Evolutionary conservation across 371 early-diverging fungal genomes (phyloP), one percentile per base, ranked within the genome.

Genomic region (Quaeritorhiza haematococci): DNA sequence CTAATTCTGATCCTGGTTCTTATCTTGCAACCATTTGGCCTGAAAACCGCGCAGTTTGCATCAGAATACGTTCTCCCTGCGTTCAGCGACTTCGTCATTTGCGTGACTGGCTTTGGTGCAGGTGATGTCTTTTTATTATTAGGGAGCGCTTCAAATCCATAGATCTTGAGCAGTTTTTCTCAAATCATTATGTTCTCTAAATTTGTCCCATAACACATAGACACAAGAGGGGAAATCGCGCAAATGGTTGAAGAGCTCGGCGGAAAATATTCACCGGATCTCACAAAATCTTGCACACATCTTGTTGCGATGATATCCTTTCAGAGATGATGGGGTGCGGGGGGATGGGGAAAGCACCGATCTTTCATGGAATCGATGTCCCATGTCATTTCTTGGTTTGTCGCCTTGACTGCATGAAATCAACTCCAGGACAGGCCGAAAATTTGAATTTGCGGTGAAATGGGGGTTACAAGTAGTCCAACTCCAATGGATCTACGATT

Each of bases 251-350:
- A 28, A 15, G 13, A 5, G n/a, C 6, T 29, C 28, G 50, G 50
- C 24, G 50, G 50, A 8, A 8, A 8, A 13, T 50, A 24, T 28
- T 24, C 24, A 29, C 24, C 50, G 17, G 50, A 50, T 23, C 50
- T 50, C 10, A 8, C 28, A 8, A 50, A 50, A 28, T 24, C 28
- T 50, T 50, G 50, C 50, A 28, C 28, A 7, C 28, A 32, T 32
- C 50, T 50, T 23, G 30, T 50, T 50, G 50, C 50, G 7, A 33
- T 13, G 38, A 38, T 38, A 38, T 38, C 38, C 38, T 38, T 38
- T 38, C 19, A 13, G 19, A 13, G 13, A 13, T 38, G 13, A 13
- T 38, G 38, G n/a, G n/a, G n/a, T n/a, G n/a, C n/a, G n/a, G n/a
- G n/a, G n/a, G n/a, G n/a, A n/a, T n/a, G n/a, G n/a, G n/a, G n/a